phyloP scores from a whole-genome alignment of 2,329 filamentous ascomycete species.

The Penicillium digitatum region DNA sequence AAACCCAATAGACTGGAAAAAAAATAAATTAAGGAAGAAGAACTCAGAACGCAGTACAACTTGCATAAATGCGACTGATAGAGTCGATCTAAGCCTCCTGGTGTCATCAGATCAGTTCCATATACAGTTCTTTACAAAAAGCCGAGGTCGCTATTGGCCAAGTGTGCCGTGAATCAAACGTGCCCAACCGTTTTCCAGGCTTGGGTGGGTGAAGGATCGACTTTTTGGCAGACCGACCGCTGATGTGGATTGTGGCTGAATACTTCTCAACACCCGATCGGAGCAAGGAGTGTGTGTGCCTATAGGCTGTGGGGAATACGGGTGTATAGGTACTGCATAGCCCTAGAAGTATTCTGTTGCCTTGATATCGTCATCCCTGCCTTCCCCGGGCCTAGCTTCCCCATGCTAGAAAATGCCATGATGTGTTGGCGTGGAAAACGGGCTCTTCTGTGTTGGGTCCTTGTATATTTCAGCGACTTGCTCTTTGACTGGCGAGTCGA shows the following conservation, averaged over 20 bases:
- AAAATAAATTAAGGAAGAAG: not conserved
- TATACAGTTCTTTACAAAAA: not conserved
- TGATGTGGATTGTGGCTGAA: conserved; percentile 20
- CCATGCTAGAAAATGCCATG: not conserved
- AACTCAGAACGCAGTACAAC: not conserved
- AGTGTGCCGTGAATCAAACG: not conserved
- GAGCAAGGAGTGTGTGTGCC: conserved; percentile 15
- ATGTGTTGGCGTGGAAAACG: not conserved
- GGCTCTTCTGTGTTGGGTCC: not conserved
- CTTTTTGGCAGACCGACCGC: conserved; percentile 6
- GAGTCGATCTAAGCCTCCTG: conserved; percentile 2
- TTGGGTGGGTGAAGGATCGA: not conserved
- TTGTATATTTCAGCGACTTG: not conserved
- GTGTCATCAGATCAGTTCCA: conserved; percentile 15
- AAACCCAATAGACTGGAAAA: not conserved
- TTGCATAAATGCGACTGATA: conserved; percentile 7
- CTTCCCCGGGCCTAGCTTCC: not conserved
- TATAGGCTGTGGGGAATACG: not conserved
- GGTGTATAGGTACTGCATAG: not conserved
- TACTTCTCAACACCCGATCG: conserved; percentile 1
- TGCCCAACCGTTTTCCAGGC: conserved; percentile 10
- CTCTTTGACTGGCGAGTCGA: not conserved
- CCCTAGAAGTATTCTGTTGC: not conserved
- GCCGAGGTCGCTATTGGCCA: conserved; percentile 4
- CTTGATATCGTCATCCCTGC: not conserved